Evolutionary conservation across 1,284 basidiomycete species (phyloP), one percentile per base, ranked within the genome.

Genomic region (Schizopora paradoxa): DNA sequence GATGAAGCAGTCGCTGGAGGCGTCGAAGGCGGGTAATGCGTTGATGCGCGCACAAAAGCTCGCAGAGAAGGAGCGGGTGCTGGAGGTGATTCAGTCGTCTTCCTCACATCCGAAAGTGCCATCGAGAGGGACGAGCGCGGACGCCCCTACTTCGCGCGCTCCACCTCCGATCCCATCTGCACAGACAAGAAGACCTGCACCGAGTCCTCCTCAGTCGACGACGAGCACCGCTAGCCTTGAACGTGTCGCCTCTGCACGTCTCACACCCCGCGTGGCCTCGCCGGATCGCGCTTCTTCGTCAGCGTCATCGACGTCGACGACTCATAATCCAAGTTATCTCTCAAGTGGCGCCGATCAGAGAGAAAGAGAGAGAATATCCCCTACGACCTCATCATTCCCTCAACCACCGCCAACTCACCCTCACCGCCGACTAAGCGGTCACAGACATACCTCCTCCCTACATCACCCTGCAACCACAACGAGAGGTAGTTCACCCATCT

Each of bases 1-100:
- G 18, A 87, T 87, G 61, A 75, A 75, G 49, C 83, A 86, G 58
- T 79, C 76, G 18, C 64, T 87, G 1, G 76, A 82, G 45, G 85
- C 85, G 2, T 79, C 74, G 44, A 82, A 82, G 51, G 73, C 76
- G 0, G 85, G 75, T 3, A 77, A 83, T 58, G 73, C 72, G 6
- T 66, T 84, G 60, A 84, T 85, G 61, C 74, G 74, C 43, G 78
- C 75, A 0, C 79, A 86, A 54, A 75, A 76, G 37, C 70, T 74
- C 49, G 66, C 83, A n/a, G 82, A 82, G 58, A 73, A 76, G 51
- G 79, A 82, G 57, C 69, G 83, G 14, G 72, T 85, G n/a, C 63
- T 85, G 47, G 76, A 81, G 56, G 78, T 87, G 4, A 68, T 87
- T 23, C 44, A 38, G 1, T 52, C 46, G 19, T 47, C 45, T 11